phyloP scores from a whole-genome alignment of 2,329 filamentous ascomycete species.

The Talaromyces funiculosus region DNA sequence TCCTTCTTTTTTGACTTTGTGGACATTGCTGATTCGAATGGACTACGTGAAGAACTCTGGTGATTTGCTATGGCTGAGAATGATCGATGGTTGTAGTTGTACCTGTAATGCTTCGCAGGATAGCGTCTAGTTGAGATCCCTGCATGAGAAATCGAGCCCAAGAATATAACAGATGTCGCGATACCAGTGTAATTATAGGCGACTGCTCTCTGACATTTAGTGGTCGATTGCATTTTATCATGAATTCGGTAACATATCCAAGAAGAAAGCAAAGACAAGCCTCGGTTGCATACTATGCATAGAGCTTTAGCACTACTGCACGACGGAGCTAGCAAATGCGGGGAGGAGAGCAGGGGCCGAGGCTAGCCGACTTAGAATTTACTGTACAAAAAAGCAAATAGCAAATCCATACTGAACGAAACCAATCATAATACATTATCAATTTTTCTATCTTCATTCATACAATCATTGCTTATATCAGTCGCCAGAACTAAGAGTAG shows the following conservation, averaged over 20 bases:
- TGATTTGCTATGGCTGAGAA: not conserved
- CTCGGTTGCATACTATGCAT: not conserved
- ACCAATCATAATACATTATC: conserved; percentile 11
- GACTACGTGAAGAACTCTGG: not conserved
- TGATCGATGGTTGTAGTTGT: not conserved
- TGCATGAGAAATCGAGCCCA: not conserved
- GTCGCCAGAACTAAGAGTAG: conserved; percentile 60
- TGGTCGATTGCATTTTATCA: not conserved
- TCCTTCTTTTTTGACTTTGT: conserved; percentile 31
- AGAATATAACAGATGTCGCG: not conserved
- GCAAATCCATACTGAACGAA: not conserved
- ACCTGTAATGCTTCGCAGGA: not conserved
- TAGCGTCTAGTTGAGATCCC: not conserved
- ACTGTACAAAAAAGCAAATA: not conserved
- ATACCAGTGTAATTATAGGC: not conserved
- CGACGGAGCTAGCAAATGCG: not conserved
- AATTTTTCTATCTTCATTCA: conserved; percentile 8
- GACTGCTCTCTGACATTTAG: not conserved
- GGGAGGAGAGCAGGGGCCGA: conserved; percentile 1
- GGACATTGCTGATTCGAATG: not conserved
- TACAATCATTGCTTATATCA: conserved; percentile 2
- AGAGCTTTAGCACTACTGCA: not conserved
- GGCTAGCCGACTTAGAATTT: not conserved
- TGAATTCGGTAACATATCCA: not conserved
- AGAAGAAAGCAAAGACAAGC: not conserved